These are phyloP conservation scores for Aeschynomene evenia DNA, from an alignment of 306 rosid genomes.

Conservation along the genomic window DNA sequence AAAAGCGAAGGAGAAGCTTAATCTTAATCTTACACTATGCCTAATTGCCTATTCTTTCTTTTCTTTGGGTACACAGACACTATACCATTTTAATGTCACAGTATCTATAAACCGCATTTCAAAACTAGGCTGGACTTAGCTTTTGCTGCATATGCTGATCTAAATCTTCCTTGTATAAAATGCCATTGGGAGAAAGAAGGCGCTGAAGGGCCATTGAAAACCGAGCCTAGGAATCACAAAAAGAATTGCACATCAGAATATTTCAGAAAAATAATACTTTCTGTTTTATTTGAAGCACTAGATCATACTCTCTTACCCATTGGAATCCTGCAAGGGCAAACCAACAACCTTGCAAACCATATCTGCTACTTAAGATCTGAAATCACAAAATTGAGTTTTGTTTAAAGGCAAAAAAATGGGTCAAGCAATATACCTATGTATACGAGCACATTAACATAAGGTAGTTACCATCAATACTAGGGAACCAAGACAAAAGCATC, in stretches of 20 bases:
- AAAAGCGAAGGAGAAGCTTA: slow-evolving; percentile 5
- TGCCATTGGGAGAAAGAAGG: slow-evolving; percentile 56
- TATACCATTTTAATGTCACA: too few species aligned
- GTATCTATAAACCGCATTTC: slow-evolving; percentile 22
- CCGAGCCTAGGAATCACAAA: slow-evolving; percentile 40
- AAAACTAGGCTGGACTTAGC: slow-evolving; percentile 42
- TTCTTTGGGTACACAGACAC: too few species aligned
- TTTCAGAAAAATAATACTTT: slow-evolving; percentile 12
- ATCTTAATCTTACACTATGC: too few species aligned
- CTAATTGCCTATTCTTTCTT: too few species aligned
- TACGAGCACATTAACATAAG: slow-evolving; percentile 21
- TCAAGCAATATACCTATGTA: slow-evolving; percentile 3
- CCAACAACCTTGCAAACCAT: slow-evolving; percentile 82
- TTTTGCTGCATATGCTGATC: slow-evolving; percentile 38
- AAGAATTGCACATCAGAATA: slow-evolving; percentile 22
- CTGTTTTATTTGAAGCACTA: neutral
- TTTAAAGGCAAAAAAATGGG: slow-evolving; percentile 23
- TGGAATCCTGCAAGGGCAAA: slow-evolving; percentile 68
- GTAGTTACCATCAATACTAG: slow-evolving; percentile 53
- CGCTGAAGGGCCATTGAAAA: slow-evolving; percentile 62
- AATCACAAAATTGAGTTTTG: neutral
- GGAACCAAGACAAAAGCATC: slow-evolving; percentile 68
- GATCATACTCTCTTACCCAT: slow-evolving; percentile 62
- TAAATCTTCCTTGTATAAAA: slow-evolving; percentile 50
- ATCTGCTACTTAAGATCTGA: slow-evolving; percentile 62